Percentiles rank a stretch among this genome's conserved stretches.
phyloP scores from a whole-genome alignment of 441 rosid species.

The Euphorbia celastroides region DNA sequence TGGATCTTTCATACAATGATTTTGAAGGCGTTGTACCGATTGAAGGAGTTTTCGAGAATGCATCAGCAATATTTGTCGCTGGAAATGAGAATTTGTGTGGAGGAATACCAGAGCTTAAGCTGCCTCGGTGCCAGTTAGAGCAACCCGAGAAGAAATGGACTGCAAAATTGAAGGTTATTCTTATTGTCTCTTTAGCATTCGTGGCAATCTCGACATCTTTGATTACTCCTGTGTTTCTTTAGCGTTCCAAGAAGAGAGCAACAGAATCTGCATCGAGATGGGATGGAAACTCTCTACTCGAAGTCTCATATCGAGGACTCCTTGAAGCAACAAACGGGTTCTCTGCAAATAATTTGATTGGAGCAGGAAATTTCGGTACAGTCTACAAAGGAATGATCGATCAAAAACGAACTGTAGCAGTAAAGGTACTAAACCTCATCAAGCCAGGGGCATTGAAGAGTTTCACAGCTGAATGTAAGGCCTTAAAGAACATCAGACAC shows the following conservation, averaged over 20 bases:
- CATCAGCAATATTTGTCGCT: background rate
- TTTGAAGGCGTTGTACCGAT: slow-evolving; percentile 2
- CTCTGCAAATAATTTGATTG: background rate
- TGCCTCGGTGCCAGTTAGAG: background rate
- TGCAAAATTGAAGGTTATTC: background rate
- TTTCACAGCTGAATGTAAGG: background rate
- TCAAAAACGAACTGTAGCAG: background rate
- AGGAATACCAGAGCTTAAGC: background rate
- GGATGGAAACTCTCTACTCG: background rate
- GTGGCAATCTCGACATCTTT: background rate
- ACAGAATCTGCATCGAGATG: background rate
- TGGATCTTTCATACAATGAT: background rate
- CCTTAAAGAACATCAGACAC: background rate
- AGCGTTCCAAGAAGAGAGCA: background rate
- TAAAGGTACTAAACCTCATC: background rate
- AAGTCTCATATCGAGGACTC: background rate
- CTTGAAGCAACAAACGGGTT: slow-evolving; percentile 4
- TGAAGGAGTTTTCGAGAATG: background rate
- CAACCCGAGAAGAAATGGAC: background rate
- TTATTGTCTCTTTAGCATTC: background rate
- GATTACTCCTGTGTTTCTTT: background rate
- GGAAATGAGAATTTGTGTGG: slow-evolving; percentile 2
- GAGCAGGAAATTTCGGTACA: background rate
- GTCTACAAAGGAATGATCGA: background rate
- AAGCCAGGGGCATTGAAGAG: background rate